Evolutionary conservation across 495 filamentous ascomycete genomes (phyloP).

Genomic region (Talaromyces ruber): DNA sequence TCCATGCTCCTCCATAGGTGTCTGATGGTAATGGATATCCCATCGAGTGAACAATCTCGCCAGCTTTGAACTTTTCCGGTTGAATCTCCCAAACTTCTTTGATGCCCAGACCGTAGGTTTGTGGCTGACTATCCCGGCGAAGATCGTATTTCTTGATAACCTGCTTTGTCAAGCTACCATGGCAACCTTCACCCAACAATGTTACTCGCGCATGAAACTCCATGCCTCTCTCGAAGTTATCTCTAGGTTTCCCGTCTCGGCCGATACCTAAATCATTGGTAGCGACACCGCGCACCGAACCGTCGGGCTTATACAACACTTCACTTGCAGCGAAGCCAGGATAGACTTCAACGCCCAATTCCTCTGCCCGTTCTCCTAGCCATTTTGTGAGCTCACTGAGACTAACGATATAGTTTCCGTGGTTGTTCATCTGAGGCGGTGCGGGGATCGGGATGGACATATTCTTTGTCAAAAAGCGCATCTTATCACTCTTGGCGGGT

Average conservation of each 20-base stretch:
- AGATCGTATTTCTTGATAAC: conserved; percentile 93
- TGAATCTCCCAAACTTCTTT: conserved; percentile 98
- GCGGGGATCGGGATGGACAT: conserved; percentile 69
- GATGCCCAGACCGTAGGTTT: conserved; percentile 89
- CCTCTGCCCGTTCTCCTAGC: conserved; percentile 90
- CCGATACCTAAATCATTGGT: conserved; percentile 89
- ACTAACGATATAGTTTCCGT: conserved; percentile 96
- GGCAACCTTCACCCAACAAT: conserved; percentile 92
- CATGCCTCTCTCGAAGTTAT: conserved; percentile 94
- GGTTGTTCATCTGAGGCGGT: conserved; percentile 96
- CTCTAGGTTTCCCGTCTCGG: conserved; percentile 75
- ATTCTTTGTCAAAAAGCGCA: conserved; percentile 91
- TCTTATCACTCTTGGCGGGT: conserved; percentile 70
- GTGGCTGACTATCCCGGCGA: conserved; percentile 76
- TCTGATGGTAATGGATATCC: conserved; percentile 83
- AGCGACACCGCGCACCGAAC: conserved; percentile 86
- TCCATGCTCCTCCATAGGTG: conserved; percentile 94
- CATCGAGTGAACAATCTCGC: conserved; percentile 83
- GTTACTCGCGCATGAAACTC: conserved; percentile 94
- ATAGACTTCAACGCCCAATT: conserved; percentile 96
- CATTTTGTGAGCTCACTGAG: conserved; percentile 91
- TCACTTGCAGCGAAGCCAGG: conserved; percentile 93
- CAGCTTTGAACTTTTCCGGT: conserved; percentile 85
- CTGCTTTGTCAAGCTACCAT: conserved; percentile 93
- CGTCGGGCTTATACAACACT: conserved; percentile 77